A percentile compares a stretch with the other conserved stretches of the same genome.
phyloP scores from a whole-genome alignment of 2,329 filamentous ascomycete species.

The Apiospora rasikravindrae region DNA sequence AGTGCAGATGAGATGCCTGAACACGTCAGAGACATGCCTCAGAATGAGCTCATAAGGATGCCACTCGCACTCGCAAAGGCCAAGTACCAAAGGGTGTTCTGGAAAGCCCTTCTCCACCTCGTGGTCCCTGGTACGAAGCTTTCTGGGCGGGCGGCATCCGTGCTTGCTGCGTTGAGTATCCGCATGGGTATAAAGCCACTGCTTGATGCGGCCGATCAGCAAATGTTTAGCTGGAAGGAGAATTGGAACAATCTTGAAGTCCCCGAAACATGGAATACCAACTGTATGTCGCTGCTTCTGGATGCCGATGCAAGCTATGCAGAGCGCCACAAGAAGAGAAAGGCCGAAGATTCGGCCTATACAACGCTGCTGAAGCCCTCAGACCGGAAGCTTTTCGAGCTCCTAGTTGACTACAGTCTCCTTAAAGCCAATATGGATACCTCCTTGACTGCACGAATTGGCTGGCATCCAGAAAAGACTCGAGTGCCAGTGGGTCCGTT shows the following conservation, averaged over 20 bases:
- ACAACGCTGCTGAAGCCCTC: not conserved
- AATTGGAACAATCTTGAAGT: conserved; percentile 54
- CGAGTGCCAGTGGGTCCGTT: conserved; percentile 49
- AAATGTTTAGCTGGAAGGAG: conserved; percentile 46
- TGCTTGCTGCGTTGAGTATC: conserved; percentile 54
- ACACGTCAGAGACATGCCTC: conserved; percentile 43
- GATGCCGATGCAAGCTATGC: not conserved
- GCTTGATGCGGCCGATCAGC: conserved; percentile 42
- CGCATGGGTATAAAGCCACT: conserved; percentile 50
- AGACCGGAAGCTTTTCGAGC: conserved; percentile 44
- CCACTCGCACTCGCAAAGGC: conserved; percentile 47
- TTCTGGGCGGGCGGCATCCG: conserved; percentile 47
- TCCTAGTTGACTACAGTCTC: conserved; percentile 52
- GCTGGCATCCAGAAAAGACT: conserved; percentile 53
- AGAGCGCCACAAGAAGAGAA: not conserved
- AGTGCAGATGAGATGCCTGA: conserved; percentile 47
- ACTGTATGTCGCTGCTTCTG: conserved; percentile 8
- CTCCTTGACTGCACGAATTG: conserved; percentile 47
- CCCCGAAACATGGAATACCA: conserved; percentile 43
- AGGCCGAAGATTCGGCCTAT: not conserved
- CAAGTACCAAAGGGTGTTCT: conserved; percentile 47
- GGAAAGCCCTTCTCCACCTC: conserved; percentile 53
- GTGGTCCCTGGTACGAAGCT: conserved; percentile 55
- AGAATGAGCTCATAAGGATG: conserved; percentile 46
- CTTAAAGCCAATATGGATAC: conserved; percentile 52